These are phyloP conservation scores for Paraphaeosphaeria minitans DNA, from an alignment of 2,329 filamentous ascomycete species.

Conservation along the genomic window DNA sequence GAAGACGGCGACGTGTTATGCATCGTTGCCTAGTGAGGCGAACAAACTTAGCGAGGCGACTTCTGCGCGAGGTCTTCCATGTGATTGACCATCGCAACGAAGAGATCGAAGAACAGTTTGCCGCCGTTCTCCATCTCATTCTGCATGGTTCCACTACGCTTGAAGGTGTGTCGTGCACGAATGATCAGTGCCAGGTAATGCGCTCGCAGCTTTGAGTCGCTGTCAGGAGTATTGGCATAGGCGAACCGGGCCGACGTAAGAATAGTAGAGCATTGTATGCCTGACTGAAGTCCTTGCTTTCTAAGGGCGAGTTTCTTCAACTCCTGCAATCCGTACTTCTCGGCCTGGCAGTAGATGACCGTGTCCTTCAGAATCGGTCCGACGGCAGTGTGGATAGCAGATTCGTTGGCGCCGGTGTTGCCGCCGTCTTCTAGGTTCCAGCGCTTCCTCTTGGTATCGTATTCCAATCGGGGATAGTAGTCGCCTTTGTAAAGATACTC, in stretches of 20 bases:
- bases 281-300: constrained; percentile 87
- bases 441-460: constrained; percentile 78
- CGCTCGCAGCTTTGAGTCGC: constrained; percentile 85
- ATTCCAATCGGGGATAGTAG: constrained; percentile 82
- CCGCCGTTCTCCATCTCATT: constrained; percentile 90
- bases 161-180: constrained; percentile 84
- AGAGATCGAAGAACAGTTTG: constrained; percentile 89
- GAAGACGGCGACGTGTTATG: constrained; percentile 13
- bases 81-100: constrained; percentile 91
- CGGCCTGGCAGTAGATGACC: constrained; percentile 85
- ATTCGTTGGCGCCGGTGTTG: constrained; percentile 46
- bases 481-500: constrained; percentile 95
- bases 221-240: constrained; percentile 86
- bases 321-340: constrained; percentile 81
- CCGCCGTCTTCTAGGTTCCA: constrained; percentile 77
- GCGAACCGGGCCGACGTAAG: constrained; percentile 86
- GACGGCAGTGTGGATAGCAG: constrained; percentile 65
- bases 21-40: constrained; percentile 13
- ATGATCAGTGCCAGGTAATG: constrained; percentile 95
- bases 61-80: constrained; percentile 56
- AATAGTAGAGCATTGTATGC: constrained; percentile 84
- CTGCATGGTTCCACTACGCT: constrained; percentile 93
- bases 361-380: constrained; percentile 82
- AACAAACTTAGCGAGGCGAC: constrained; percentile 34
- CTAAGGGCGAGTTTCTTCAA: constrained; percentile 82